Evolutionary conservation across 164 flowering plant genomes (phyloP).

Genomic region (Stephania japonica): DNA sequence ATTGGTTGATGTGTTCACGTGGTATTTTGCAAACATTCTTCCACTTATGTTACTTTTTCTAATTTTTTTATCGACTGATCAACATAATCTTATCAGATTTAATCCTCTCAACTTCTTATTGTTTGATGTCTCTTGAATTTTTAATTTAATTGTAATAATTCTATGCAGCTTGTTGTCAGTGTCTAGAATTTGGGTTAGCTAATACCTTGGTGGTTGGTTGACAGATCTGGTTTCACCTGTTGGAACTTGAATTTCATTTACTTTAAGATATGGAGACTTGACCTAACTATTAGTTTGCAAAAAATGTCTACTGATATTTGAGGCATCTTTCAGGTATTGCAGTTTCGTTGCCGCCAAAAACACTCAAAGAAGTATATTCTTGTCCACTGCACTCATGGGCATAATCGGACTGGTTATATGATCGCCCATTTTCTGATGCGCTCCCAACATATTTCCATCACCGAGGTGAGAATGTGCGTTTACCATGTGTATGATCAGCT

Average conservation of each 20-base stretch:
- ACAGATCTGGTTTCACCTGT: background rate
- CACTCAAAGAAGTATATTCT: constrained; percentile 69
- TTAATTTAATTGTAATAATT: too few species aligned
- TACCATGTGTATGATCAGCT: background rate
- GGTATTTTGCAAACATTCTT: too few species aligned
- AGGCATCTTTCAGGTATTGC: constrained; percentile 52
- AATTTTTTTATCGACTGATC: too few species aligned
- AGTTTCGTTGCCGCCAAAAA: constrained; percentile 64
- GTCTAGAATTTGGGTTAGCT: too few species aligned
- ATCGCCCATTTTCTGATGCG: constrained; percentile 89
- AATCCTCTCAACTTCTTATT: too few species aligned
- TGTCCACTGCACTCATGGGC: constrained; percentile 98
- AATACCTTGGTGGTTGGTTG: background rate
- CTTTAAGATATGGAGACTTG: background rate
- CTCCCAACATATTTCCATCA: constrained; percentile 52
- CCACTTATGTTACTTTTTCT: too few species aligned
- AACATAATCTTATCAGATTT: too few species aligned
- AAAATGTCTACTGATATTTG: background rate
- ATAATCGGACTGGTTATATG: constrained; percentile 99
- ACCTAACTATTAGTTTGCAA: background rate
- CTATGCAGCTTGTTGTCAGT: too few species aligned
- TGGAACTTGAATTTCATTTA: background rate
- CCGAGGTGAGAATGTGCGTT: constrained; percentile 47
- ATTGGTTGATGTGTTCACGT: too few species aligned
- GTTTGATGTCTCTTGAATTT: too few species aligned